Evolutionary conservation across 805 yeast genomes (phyloP).

Genomic region (Myxozyma geophila): DNA sequence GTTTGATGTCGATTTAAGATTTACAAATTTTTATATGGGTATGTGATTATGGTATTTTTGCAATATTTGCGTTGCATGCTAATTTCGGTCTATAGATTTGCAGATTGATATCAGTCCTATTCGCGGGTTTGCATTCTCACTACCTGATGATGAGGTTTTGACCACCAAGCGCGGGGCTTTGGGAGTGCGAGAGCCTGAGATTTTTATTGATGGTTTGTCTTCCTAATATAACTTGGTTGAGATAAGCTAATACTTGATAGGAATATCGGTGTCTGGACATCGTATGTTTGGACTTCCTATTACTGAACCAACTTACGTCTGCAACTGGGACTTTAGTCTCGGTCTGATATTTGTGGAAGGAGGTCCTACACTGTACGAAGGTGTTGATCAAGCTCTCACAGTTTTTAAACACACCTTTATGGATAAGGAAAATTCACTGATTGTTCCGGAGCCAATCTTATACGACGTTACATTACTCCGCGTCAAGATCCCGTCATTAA

Average conservation of each 20-base stretch:
- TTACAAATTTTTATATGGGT: slow-evolving; percentile 90
- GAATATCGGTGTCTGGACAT: slow-evolving; percentile 74
- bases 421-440: slow-evolving; percentile 77
- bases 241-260: neutral
- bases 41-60: neutral
- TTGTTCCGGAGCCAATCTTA: slow-evolving; percentile 58
- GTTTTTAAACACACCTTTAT: slow-evolving; percentile 65
- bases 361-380: slow-evolving; percentile 52
- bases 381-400: slow-evolving; percentile 50
- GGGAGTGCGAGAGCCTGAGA: slow-evolving; percentile 46
- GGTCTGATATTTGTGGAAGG: slow-evolving; percentile 64
- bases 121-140: slow-evolving; percentile 36
- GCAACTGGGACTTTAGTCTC: slow-evolving; percentile 84
- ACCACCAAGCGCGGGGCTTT: slow-evolving; percentile 36
- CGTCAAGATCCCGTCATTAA: slow-evolving; percentile 57
- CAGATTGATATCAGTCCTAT: slow-evolving; percentile 74
- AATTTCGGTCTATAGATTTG: slow-evolving; percentile 51
- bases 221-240: neutral
- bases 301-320: slow-evolving; percentile 79
- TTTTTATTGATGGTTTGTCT: slow-evolving; percentile 57
- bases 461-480: slow-evolving; percentile 73
- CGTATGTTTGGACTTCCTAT: slow-evolving; percentile 94
- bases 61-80: slow-evolving; percentile 5
- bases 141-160: slow-evolving; percentile 44
- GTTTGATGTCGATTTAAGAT: slow-evolving; percentile 78